These are phyloP conservation scores for Crucihimalaya himalaica DNA, from an alignment of 345 rosid species.

Conservation along the genomic window DNA sequence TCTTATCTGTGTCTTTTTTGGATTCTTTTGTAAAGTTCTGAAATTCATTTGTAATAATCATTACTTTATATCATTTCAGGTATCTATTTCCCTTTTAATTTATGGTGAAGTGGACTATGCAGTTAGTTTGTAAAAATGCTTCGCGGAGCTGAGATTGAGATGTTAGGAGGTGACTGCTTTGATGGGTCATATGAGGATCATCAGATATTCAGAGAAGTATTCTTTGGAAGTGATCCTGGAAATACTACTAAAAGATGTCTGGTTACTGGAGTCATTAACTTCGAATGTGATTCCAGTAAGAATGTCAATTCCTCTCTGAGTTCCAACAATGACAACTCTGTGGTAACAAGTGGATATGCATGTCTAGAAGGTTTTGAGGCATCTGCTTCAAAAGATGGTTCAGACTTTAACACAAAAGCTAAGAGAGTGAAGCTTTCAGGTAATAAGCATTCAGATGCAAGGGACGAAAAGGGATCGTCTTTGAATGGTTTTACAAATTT, in stretches of 20 bases:
- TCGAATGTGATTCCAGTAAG: constrained; percentile 50
- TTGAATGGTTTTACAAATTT: constrained; percentile 30
- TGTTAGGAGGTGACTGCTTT: constrained; percentile 50
- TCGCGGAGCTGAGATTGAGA: constrained; percentile 36
- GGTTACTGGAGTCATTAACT: constrained; percentile 51
- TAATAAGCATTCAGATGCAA: constrained; percentile 32
- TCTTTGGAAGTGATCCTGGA: constrained; percentile 49
- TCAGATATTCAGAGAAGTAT: constrained; percentile 55
- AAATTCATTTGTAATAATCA: not conserved
- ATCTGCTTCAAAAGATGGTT: constrained; percentile 40
- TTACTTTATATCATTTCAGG: constrained; percentile 26
- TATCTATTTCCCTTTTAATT: not conserved
- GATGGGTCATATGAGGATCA: constrained; percentile 66
- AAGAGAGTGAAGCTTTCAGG: constrained; percentile 58
- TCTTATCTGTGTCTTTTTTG: constrained; percentile 1
- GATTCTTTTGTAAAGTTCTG: not conserved
- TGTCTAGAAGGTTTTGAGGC: constrained; percentile 41
- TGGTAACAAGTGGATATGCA: constrained; percentile 54
- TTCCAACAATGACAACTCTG: constrained; percentile 65
- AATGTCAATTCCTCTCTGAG: constrained; percentile 43
- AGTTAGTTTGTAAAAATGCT: constrained; percentile 45
- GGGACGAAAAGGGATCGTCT: constrained; percentile 32
- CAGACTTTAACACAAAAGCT: constrained; percentile 39
- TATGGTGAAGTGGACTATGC: constrained; percentile 33
- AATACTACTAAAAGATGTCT: constrained; percentile 51